Evolutionary conservation across 495 filamentous ascomycete genomes (phyloP).

Genomic region (Evansstolkia leycettana): DNA sequence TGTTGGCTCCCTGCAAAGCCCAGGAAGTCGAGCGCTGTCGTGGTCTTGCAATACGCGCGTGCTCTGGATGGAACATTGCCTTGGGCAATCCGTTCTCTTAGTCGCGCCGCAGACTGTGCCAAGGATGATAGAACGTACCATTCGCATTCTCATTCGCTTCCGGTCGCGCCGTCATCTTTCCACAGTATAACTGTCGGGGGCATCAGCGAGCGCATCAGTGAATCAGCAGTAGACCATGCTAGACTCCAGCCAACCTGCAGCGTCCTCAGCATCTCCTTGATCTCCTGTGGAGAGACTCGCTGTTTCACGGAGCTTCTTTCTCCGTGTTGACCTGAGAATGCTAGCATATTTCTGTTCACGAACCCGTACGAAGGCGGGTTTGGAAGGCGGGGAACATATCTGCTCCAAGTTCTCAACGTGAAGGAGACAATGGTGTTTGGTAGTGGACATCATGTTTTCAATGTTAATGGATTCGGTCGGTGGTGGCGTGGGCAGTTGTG

Average conservation of each 20-base stretch:
- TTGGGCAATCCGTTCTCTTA: constrained; percentile 2
- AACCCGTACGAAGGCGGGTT: constrained; percentile 2
- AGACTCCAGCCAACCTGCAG: too few species aligned
- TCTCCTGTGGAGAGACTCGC: neutral
- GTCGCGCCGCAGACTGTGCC: constrained; percentile 24
- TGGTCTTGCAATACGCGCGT: constrained; percentile 23
- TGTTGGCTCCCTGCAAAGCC: constrained; percentile 23
- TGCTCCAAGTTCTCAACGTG: neutral
- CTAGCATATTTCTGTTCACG: neutral
- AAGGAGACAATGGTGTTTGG: constrained; percentile 1
- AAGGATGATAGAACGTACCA: constrained; percentile 16
- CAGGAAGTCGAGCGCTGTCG: constrained; percentile 35
- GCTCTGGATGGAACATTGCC: constrained; percentile 4
- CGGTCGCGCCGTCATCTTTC: constrained; percentile 8
- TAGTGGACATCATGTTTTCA: too few species aligned
- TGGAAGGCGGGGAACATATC: too few species aligned
- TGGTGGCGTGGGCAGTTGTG: too few species aligned
- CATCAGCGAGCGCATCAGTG: constrained; percentile 56
- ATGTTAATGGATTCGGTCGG: too few species aligned
- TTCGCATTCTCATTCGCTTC: constrained; percentile 12
- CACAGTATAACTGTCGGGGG: constrained; percentile 16
- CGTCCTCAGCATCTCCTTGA: neutral
- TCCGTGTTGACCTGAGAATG: neutral
- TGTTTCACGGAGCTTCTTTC: neutral
- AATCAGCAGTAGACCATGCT: constrained; percentile 18